A percentile compares a stretch with the other conserved stretches of the same genome.
Evolutionary conservation across 192 early-diverging fungal genomes (phyloP).

Genomic region (Funneliformis geosporum): DNA sequence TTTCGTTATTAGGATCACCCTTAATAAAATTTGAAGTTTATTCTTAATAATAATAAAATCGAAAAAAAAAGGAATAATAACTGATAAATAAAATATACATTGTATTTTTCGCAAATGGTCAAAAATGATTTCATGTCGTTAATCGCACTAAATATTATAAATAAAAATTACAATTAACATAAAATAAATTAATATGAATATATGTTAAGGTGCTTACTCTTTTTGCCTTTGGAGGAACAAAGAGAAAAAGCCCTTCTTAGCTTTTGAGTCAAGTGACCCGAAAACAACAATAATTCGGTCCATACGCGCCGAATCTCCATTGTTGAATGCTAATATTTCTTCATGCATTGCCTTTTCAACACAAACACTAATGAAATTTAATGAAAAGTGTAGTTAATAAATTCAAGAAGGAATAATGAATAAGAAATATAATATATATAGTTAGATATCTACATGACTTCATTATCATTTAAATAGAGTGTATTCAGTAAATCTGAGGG

Average conservation of each 20-base stretch:
- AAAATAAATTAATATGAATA: conserved; percentile 25
- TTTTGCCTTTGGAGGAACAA: conserved; percentile 78
- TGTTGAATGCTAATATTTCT: conserved; percentile 62
- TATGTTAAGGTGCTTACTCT: conserved; percentile 41
- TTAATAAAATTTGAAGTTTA: neutral
- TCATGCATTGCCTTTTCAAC: conserved; percentile 67
- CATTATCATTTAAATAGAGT: conserved; percentile 83
- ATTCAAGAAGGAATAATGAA: conserved; percentile 2
- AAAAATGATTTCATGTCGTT: conserved; percentile 60
- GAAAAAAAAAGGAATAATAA: neutral
- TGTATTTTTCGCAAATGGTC: conserved; percentile 63
- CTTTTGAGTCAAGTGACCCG: conserved; percentile 61
- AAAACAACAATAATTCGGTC: conserved; percentile 73
- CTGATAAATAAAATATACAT: conserved; percentile 39
- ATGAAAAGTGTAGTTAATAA: neutral
- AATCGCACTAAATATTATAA: conserved; percentile 48
- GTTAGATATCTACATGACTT: conserved; percentile 62
- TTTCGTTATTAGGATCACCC: conserved; percentile 48
- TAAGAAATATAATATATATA: conserved; percentile 8
- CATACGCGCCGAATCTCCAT: conserved; percentile 55
- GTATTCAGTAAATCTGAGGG: conserved; percentile 77
- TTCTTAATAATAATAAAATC: neutral
- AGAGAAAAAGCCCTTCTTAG: conserved; percentile 72
- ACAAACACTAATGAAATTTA: conserved; percentile 39
- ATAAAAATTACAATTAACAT: conserved; percentile 1